phyloP scores from a whole-genome alignment of 805 yeast genomes.

The Candida quercuum region DNA sequence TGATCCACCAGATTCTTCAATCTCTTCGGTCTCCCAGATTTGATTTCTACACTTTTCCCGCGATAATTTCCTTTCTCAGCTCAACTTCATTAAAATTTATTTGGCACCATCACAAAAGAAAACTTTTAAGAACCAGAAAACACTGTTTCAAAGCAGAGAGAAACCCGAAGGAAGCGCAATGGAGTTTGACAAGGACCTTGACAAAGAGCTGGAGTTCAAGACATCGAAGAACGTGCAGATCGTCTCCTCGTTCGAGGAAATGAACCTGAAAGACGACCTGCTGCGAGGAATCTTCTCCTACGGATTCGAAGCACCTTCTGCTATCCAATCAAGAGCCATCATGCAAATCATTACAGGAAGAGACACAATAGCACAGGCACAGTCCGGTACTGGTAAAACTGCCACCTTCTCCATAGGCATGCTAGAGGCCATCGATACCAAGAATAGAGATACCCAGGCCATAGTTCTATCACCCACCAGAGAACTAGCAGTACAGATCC shows the following conservation, averaged over 20 bases:
- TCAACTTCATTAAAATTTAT: too few relatives aligned
- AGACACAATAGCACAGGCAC: constrained; percentile 98
- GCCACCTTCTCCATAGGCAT: constrained; percentile 96
- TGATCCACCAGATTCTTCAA: too few relatives aligned
- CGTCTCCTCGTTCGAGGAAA: constrained; percentile 68
- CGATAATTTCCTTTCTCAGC: too few relatives aligned
- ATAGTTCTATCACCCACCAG: constrained; percentile 91
- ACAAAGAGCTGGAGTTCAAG: constrained; percentile 55
- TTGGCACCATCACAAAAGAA: too few relatives aligned
- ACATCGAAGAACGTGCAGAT: constrained; percentile 50
- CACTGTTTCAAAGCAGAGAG: neutral
- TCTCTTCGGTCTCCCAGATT: too few relatives aligned
- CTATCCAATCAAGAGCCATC: constrained; percentile 97
- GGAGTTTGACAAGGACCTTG: constrained; percentile 59
- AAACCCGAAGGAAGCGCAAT: constrained; percentile 19
- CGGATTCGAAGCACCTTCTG: constrained; percentile 95
- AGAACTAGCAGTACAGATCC: constrained; percentile 92
- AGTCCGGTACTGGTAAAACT: constrained; percentile 98
- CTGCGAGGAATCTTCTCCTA: constrained; percentile 71
- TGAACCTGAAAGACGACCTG: constrained; percentile 62
- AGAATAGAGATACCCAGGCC: constrained; percentile 76
- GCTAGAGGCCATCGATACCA: constrained; percentile 78
- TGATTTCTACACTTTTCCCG: too few relatives aligned
- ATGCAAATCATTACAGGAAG: constrained; percentile 90
- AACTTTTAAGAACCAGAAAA: neutral